These are phyloP conservation scores for Panus rudis DNA, from an alignment of 768 basidiomycete genomes.

Conservation along the genomic window DNA sequence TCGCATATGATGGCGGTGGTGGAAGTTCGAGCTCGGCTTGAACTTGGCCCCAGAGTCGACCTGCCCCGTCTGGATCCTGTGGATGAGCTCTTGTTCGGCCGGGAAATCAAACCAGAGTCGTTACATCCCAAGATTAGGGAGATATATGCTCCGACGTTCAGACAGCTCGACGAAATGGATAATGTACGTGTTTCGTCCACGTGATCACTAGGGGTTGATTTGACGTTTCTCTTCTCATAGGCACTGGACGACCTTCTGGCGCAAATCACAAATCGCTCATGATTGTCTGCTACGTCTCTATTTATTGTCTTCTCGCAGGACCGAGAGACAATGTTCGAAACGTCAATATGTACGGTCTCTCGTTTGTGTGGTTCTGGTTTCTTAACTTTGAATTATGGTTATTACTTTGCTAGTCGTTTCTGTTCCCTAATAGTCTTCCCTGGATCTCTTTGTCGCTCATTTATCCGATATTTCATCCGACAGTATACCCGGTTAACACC, in stretches of 20 bases:
- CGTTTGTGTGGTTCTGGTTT: no score
- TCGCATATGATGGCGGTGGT: slow-evolving; percentile 85
- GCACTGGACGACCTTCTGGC: slow-evolving; percentile 22
- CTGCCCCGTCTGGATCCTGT: slow-evolving; percentile 50
- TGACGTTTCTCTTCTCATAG: slow-evolving; percentile 8
- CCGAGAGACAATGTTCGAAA: no score
- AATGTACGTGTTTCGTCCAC: slow-evolving; percentile 37
- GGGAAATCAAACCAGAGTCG: slow-evolving; percentile 47
- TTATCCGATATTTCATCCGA: no score
- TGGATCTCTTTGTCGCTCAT: no score
- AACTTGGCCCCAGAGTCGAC: slow-evolving; percentile 26
- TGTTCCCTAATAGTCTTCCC: no score
- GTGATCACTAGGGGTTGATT: neutral
- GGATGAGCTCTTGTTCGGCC: slow-evolving; percentile 69
- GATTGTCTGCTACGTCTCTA: slow-evolving; percentile 6
- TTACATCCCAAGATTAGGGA: slow-evolving; percentile 69
- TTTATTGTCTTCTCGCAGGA: no score
- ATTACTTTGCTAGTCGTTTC: no score
- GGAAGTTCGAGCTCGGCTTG: slow-evolving; percentile 48
- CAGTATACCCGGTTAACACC: no score
- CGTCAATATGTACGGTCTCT: no score
- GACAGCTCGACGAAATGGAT: slow-evolving; percentile 74
- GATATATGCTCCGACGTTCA: slow-evolving; percentile 64
- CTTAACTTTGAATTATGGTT: no score
- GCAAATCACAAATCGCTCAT: slow-evolving; percentile 16